Evolutionary conservation across 2,329 filamentous ascomycete genomes (phyloP).

Genomic region (Colletotrichum caudatum): DNA sequence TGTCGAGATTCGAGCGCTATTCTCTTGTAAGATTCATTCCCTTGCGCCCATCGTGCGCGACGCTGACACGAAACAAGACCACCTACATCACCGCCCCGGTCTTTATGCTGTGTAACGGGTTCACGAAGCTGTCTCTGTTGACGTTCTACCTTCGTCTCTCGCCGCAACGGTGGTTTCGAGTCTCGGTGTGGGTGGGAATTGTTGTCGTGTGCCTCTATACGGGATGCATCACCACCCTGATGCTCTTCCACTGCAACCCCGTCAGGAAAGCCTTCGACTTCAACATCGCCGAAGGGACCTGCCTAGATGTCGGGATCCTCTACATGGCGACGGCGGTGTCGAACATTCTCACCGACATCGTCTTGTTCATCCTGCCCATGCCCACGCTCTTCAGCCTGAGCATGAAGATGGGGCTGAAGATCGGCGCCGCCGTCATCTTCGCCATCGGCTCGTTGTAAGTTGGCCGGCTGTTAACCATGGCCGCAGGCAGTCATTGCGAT

Average conservation of each 20-base stretch:
- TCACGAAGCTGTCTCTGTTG: slow-evolving; percentile 54
- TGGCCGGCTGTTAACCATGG: too few relatives aligned
- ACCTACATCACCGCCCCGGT: slow-evolving; percentile 46
- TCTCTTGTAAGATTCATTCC: slow-evolving; percentile 29
- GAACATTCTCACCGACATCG: slow-evolving; percentile 62
- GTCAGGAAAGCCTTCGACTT: slow-evolving; percentile 50
- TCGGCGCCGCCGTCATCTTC: slow-evolving; percentile 59
- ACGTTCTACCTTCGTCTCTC: slow-evolving; percentile 55
- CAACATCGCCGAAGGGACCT: slow-evolving; percentile 50
- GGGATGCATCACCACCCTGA: slow-evolving; percentile 49
- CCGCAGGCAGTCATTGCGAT: too few relatives aligned
- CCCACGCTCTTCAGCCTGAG: slow-evolving; percentile 58
- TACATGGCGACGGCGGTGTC: slow-evolving; percentile 62
- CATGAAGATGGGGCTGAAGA: slow-evolving; percentile 59
- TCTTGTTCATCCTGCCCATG: slow-evolving; percentile 61
- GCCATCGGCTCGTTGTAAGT: slow-evolving; percentile 54
- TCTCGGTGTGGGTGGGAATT: slow-evolving; percentile 48
- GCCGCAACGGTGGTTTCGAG: slow-evolving; percentile 51
- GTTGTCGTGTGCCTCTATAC: slow-evolving; percentile 50
- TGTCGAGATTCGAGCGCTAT: slow-evolving; percentile 33
- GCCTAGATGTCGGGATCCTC: slow-evolving; percentile 59
- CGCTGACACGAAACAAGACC: slow-evolving; percentile 6
- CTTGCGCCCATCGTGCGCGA: too few relatives aligned
- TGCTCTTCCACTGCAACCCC: slow-evolving; percentile 54
- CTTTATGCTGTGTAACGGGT: slow-evolving; percentile 51